Evolutionary conservation across 73 alveolate genomes (phyloP).

Genomic region (Loxodes magnus): DNA sequence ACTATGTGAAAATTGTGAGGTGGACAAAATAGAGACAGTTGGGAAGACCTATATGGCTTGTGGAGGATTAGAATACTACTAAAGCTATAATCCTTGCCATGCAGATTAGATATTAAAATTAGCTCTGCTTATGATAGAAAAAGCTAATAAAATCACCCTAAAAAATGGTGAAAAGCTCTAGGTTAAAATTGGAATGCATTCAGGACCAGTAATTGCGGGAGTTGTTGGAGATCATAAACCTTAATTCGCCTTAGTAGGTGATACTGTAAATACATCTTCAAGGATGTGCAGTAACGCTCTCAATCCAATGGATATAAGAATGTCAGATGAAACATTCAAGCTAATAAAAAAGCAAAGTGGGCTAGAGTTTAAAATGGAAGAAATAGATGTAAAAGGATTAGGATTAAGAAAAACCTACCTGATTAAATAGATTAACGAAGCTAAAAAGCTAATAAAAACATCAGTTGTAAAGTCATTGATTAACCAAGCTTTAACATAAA

Average conservation of each 20-base stretch:
- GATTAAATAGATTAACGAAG: constrained; percentile 19
- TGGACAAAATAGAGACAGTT: constrained; percentile 64
- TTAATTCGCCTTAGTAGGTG: constrained; percentile 95
- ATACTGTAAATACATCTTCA: constrained; percentile 96
- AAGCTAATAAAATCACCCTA: neutral
- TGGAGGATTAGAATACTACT: constrained; percentile 67
- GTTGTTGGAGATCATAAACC: constrained; percentile 98
- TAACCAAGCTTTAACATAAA: no score
- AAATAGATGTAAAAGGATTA: constrained; percentile 18
- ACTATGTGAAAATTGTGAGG: constrained; percentile 31
- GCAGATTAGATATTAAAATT: neutral
- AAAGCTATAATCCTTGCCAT: constrained; percentile 17
- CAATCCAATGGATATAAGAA: neutral
- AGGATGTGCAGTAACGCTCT: constrained; percentile 84
- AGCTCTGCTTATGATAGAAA: neutral
- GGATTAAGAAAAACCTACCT: neutral
- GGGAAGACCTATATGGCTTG: constrained; percentile 79
- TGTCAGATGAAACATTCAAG: neutral
- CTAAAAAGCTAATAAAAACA: no score
- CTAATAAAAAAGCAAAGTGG: constrained; percentile 2
- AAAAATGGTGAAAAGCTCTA: neutral
- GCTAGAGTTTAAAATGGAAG: neutral
- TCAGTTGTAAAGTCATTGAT: no score
- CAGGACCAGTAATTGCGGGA: constrained; percentile 97
- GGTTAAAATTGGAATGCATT: constrained; percentile 91